A percentile compares a stretch with the other conserved stretches of the same genome.
Conservation (phyloP, 2,329 filamentous ascomycete genomes). For the Aspergillus sojae region DNA sequence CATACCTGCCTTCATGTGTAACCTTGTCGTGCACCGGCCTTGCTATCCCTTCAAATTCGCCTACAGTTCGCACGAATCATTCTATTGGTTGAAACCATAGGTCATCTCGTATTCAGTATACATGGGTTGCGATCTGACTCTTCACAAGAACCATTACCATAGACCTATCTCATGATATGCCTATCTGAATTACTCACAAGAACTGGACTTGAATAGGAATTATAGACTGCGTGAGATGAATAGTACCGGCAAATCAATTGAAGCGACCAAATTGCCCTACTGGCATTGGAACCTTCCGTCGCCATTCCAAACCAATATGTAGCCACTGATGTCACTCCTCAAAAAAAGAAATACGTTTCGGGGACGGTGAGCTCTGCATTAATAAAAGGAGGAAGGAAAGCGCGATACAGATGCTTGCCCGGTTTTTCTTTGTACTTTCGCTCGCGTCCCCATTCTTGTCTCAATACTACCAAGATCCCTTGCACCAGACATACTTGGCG, state of each 20-base stretch:
- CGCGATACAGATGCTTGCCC: neutral
- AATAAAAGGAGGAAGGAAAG: neutral
- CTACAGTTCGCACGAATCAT: neutral
- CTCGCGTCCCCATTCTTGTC: neutral
- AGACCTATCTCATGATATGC: neutral
- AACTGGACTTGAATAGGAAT: neutral
- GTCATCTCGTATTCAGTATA: neutral
- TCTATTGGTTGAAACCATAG: neutral
- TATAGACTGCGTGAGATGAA: neutral
- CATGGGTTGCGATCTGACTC: neutral
- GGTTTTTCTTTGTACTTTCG: neutral
- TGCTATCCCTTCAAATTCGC: neutral
- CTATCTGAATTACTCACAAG: neutral
- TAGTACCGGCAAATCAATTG: neutral
- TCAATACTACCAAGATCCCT: neutral
- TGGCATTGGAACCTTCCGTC: neutral
- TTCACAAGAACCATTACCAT: neutral
- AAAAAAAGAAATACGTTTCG: neutral
- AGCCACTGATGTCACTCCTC: slow-evolving; percentile 8
- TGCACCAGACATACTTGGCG: slow-evolving; percentile 4
- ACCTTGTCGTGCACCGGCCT: neutral
- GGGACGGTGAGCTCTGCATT: neutral
- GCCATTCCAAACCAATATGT: neutral
- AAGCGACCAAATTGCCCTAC: neutral
- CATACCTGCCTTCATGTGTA: neutral